These are phyloP conservation scores for Schizothecium vesticola DNA, from an alignment of 495 filamentous ascomycete genomes.

Conservation along the genomic window DNA sequence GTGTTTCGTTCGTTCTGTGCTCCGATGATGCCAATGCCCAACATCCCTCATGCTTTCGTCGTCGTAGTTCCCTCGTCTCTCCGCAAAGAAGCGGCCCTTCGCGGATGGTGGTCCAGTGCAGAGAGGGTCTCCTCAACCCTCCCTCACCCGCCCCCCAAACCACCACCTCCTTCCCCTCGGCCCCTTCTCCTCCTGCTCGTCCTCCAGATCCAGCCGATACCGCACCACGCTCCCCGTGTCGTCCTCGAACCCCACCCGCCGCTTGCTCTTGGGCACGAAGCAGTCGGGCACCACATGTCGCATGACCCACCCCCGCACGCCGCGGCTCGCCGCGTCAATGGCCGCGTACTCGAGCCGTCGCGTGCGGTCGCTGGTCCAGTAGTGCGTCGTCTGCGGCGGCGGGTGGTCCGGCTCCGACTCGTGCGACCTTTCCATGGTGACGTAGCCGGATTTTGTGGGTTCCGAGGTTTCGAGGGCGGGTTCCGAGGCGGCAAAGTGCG, in stretches of 20 bases:
- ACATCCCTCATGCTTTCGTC: background rate
- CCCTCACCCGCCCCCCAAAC: conserved; percentile 6
- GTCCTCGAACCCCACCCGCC: conserved; percentile 46
- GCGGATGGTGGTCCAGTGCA: too few species aligned
- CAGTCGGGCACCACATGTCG: conserved; percentile 50
- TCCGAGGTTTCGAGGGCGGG: conserved; percentile 20
- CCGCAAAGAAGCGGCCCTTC: too few species aligned
- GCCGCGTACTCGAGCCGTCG: conserved; percentile 52
- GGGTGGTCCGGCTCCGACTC: conserved; percentile 24
- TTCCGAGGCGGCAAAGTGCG: conserved; percentile 42
- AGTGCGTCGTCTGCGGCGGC: conserved; percentile 51
- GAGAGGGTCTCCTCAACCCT: background rate
- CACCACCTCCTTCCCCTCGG: conserved; percentile 26
- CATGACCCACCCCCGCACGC: conserved; percentile 50
- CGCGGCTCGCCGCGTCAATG: conserved; percentile 50
- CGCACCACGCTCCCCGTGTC: conserved; percentile 51
- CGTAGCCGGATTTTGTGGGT: conserved; percentile 3
- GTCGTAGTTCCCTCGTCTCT: background rate
- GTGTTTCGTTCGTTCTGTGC: background rate
- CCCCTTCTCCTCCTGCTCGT: conserved; percentile 22
- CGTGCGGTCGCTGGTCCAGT: conserved; percentile 53
- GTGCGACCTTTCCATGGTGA: conserved; percentile 3
- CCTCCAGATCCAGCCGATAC: conserved; percentile 47
- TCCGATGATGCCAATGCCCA: background rate
- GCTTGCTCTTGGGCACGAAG: conserved; percentile 41